phyloP scores from a whole-genome alignment of 345 rosid genomes.

The Citrus inodora region DNA sequence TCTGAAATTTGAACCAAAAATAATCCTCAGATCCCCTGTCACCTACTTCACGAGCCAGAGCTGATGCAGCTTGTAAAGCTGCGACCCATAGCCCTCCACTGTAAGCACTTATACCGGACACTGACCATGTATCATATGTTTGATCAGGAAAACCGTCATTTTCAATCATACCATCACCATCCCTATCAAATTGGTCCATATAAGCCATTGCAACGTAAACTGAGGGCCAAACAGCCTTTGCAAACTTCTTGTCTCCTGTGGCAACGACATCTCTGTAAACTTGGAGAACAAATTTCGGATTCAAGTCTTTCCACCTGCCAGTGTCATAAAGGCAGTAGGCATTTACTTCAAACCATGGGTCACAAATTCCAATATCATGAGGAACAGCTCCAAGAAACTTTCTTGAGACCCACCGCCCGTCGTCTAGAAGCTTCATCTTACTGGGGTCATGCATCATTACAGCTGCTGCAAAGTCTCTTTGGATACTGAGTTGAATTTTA shows the following conservation, averaged over 20 bases:
- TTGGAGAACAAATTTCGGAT: slow-evolving; percentile 92
- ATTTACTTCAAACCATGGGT: slow-evolving; percentile 93
- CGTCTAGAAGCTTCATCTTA: slow-evolving; percentile 51
- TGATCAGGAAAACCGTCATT: slow-evolving; percentile 97
- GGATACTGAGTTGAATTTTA: slow-evolving; percentile 83
- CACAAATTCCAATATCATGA: slow-evolving; percentile 76
- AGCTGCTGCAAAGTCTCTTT: slow-evolving; percentile 89
- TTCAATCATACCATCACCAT: slow-evolving; percentile 94
- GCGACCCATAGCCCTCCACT: slow-evolving; percentile 95
- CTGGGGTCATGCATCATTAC: slow-evolving; percentile 90
- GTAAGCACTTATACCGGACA: slow-evolving; percentile 80
- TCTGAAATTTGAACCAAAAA: slow-evolving; percentile 80
- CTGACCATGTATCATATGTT: slow-evolving; percentile 97
- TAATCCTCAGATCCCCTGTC: slow-evolving; percentile 69
- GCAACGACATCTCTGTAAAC: slow-evolving; percentile 86
- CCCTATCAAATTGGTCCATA: slow-evolving; percentile 90
- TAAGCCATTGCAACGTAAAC: slow-evolving; percentile 86
- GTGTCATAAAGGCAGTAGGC: slow-evolving; percentile 69
- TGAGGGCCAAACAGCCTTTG: slow-evolving; percentile 84
- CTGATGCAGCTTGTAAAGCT: slow-evolving; percentile 92
- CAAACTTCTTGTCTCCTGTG: slow-evolving; percentile 81
- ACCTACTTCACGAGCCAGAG: slow-evolving; percentile 72
- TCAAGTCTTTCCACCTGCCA: slow-evolving; percentile 89
- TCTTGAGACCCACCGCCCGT: slow-evolving; percentile 64
- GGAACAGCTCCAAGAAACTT: slow-evolving; percentile 96